These are phyloP conservation scores for Pythium dissotocum DNA, from an alignment of 352 stramenopile genomes.

Conservation along the genomic window DNA sequence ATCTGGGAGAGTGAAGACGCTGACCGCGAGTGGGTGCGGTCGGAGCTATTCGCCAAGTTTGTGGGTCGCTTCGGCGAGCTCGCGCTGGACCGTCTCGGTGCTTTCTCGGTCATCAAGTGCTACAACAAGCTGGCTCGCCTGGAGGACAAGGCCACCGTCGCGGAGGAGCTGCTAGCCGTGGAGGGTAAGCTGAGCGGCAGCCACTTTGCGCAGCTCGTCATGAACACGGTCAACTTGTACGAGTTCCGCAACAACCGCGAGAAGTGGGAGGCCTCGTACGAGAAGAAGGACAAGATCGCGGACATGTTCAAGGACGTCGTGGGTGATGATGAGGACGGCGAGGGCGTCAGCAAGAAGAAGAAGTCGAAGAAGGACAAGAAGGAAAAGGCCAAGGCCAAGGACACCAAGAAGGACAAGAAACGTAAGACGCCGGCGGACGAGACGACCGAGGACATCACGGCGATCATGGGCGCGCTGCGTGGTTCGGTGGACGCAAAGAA, in stretches of 20 bases:
- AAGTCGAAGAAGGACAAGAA: constrained; percentile 22
- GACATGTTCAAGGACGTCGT: constrained; percentile 80
- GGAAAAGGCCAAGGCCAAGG: constrained; percentile 27
- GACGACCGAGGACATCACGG: constrained; percentile 51
- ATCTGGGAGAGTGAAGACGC: constrained; percentile 73
- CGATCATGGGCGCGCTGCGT: constrained; percentile 69
- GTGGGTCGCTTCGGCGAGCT: constrained; percentile 68
- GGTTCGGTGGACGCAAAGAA: constrained; percentile 18
- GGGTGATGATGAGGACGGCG: constrained; percentile 32
- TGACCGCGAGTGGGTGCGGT: constrained; percentile 54
- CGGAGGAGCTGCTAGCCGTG: constrained; percentile 65
- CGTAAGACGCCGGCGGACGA: constrained; percentile 35
- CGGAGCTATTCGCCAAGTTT: constrained; percentile 71
- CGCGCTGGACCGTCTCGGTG: constrained; percentile 70
- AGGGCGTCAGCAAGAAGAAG: background rate
- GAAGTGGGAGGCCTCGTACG: constrained; percentile 74
- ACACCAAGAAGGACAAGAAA: constrained; percentile 24
- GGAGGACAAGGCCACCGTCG: constrained; percentile 66
- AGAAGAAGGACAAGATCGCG: constrained; percentile 80
- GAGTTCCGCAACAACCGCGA: constrained; percentile 81
- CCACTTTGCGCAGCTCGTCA: constrained; percentile 81
- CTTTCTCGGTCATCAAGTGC: constrained; percentile 86
- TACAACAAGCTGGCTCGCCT: constrained; percentile 57
- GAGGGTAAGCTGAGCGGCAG: constrained; percentile 73
- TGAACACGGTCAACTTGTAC: constrained; percentile 77